Evolutionary conservation across 2,329 filamentous ascomycete genomes (phyloP), one percentile per base, ranked within the genome.

Genomic region (Domatiomyces catenatus): DNA sequence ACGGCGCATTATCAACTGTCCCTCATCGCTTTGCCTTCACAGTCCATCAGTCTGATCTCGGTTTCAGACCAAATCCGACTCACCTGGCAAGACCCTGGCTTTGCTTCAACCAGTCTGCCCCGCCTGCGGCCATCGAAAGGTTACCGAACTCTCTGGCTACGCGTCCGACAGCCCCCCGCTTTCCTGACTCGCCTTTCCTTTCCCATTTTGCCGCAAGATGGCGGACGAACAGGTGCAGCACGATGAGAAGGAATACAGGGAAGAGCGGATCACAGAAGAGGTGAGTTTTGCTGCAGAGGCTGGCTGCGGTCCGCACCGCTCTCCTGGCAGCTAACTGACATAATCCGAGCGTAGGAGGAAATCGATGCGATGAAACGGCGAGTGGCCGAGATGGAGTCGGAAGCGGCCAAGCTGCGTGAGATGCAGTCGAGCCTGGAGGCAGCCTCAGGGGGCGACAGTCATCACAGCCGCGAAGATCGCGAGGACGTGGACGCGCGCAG

Each of bases 401-500:
- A 92, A 72, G 86, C 86, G 4, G 83, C 83, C 52, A 89, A 89
- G 69, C 76, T 92, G 49, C 79, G 86, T 58, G 86, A 90, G 68
- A 89, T 92, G 85, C 86, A 92, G 66, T 82, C 82, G 50, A 81
- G 76, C 49, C 76, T 96, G 55, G 90, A 96, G 66, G 53, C 51
- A 6, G 42, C 24, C 18, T 44, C 39, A 8, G 15, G 22, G 2
- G 36, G 42, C 6, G 32, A 42, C 26, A 20, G n/a, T 3, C 18
- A 28, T 18, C 32, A 39, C 32, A 39, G 32, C 32, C 80, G 84
- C 58, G 92, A 96, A 65, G 88, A 89, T 71, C 94, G 93, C 69
- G 89, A 95, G 67, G 93, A 95, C 59, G 81, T 98, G 53, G 92
- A 98, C 69, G 83, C 83, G 59, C 83, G 92, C 62, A 95, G 88